Evolutionary conservation across 768 basidiomycete species (phyloP), one percentile per base, ranked within the genome.

Genomic region (Termitomyces sp.): DNA sequence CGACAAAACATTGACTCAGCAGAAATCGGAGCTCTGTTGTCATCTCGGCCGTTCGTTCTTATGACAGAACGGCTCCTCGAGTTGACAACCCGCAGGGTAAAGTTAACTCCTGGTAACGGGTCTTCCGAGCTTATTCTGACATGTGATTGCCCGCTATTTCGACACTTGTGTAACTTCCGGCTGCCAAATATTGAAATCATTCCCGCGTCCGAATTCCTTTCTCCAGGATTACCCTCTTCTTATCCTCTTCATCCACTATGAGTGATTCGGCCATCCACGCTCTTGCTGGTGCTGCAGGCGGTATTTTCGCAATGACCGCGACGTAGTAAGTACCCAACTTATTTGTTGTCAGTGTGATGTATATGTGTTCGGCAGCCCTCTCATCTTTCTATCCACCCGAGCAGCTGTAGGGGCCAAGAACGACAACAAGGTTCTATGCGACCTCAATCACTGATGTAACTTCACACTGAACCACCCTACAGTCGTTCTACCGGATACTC

Each of bases 321-420:
- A 93, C 90, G 52, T 92, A 92, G 93, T 88, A 62, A 70, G 88
- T 37, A 15, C 15, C 66, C 60, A 70, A 87, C 68, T 49, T 58
- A 44, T 28, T 28, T 54, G 50, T 54, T 45, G 40, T 42, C 41
- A 38, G 60, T 51, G 51, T n/a, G 43, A 45, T 46, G 49, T 0
- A 19, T 11, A 26, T 38, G 15, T 34, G 38, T 54, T 55, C 45
- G 17, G 43, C 55, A 97, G 93, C 66, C 97, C 97, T 7, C 79
- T 99, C 35, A 85, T 97, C 57, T 89, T 93, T 67, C 72, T 98
- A 41, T 95, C 92, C 8, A 98, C 96, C 1, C 82, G 95, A 47
- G 92, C 93, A 3, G 96, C 95, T 7, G 92, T 98, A 4, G 87
- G 92, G 61, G 87, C 88, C 0, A 90, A 86, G 73, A 85, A 80